Percentiles rank a stretch among this genome's conserved stretches.
phyloP scores from a whole-genome alignment of 2,329 filamentous ascomycete genomes.

The Lecanoromycetidae sp. region DNA sequence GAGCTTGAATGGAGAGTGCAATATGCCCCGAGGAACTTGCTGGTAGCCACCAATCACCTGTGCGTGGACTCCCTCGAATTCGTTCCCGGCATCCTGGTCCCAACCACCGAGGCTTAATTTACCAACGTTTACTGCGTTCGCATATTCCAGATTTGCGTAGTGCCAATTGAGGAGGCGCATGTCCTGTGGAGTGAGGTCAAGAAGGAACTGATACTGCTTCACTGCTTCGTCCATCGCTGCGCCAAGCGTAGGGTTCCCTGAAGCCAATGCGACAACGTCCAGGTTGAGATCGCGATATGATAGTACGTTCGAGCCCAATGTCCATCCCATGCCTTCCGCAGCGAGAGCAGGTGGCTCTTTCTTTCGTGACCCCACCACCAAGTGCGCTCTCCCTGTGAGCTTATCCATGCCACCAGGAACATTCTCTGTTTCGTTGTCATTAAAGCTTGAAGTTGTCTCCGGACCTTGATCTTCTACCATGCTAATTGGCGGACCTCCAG shows the following conservation, averaged over 20 bases:
- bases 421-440: conserved; percentile 42
- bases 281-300: conserved; percentile 60
- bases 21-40: conserved; percentile 76
- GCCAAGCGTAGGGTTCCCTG: conserved; percentile 61
- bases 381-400: conserved; percentile 60
- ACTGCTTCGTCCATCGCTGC: conserved; percentile 90
- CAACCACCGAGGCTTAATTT: conserved; percentile 80
- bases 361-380: conserved; percentile 55
- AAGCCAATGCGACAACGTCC: conserved; percentile 48
- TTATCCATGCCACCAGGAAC: conserved; percentile 55
- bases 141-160: conserved; percentile 94
- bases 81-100: conserved; percentile 96
- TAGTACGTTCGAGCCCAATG: conserved; percentile 51
- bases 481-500: conserved; percentile 59
- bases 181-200: conserved; percentile 75
- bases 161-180: conserved; percentile 94
- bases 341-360: conserved; percentile 64
- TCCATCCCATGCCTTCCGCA: conserved; percentile 72
- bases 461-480: conserved; percentile 57
- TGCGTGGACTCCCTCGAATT: conserved; percentile 89
- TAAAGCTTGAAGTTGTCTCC: conserved; percentile 41
- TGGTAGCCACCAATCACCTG: conserved; percentile 92
- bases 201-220: conserved; percentile 67
- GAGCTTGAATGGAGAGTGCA: conserved; percentile 62
- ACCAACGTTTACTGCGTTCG: conserved; percentile 80